Evolutionary conservation across 768 basidiomycete species (phyloP).

Genomic region (Amanita pseudoporphyria): DNA sequence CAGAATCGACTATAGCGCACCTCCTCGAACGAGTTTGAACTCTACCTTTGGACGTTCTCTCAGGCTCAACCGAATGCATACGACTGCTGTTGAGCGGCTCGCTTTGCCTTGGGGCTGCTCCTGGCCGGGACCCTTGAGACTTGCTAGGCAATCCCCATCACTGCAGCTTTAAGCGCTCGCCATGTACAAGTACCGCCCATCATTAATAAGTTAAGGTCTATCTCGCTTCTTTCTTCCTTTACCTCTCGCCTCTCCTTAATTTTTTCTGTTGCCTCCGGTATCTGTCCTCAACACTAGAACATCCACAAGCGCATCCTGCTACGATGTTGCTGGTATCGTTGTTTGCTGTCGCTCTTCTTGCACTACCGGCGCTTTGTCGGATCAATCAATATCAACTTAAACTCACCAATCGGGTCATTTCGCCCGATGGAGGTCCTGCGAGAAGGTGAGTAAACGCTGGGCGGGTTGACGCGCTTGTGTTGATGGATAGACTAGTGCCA

Average conservation of each 20-base stretch:
- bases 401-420: neutral
- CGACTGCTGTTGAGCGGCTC: no score
- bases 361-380: neutral
- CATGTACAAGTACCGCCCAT: no score
- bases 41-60: no score
- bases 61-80: no score
- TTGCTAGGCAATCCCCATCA: no score
- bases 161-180: no score
- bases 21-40: no score
- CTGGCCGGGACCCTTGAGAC: no score
- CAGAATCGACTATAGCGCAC: no score
- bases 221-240: neutral
- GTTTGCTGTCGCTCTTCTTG: neutral
- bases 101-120: no score
- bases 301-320: neutral
- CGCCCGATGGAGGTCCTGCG: constrained; percentile 11
- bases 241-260: neutral
- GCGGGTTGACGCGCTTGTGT: neutral
- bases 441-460: neutral
- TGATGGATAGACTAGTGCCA: constrained; percentile 20
- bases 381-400: neutral
- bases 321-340: neutral
- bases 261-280: neutral
- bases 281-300: neutral
- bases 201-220: no score